Conservation (phyloP, 192 early-diverging fungal species). For the Pilaira anomala region DNA sequence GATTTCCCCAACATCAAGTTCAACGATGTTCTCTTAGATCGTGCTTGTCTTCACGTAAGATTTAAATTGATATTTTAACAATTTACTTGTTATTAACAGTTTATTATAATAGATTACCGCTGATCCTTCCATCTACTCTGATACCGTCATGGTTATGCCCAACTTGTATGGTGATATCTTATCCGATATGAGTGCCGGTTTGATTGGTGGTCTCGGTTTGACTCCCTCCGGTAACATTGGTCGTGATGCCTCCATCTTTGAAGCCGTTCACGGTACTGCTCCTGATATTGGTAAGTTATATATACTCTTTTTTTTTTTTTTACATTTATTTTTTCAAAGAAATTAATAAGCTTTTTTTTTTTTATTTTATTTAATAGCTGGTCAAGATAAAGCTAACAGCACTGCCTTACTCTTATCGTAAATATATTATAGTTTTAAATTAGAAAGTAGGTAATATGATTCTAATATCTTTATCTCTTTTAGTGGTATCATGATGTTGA, state of each 20-base stretch:
- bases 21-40: conserved; percentile 87
- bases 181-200: conserved; percentile 92
- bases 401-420: conserved; percentile 86
- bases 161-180: conserved; percentile 99
- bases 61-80: background rate
- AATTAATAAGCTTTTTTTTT: too few species aligned
- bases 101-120: conserved; percentile 72
- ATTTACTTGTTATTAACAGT: background rate
- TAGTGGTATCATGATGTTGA: conserved; percentile 90
- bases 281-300: conserved; percentile 81
- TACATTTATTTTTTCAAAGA: too few species aligned
- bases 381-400: conserved; percentile 83
- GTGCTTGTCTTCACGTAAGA: conserved; percentile 72
- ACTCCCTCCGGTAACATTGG: conserved; percentile 99
- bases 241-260: conserved; percentile 94
- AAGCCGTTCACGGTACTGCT: conserved; percentile 90
- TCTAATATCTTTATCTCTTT: too few species aligned
- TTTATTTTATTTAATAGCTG: background rate
- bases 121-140: conserved; percentile 81
- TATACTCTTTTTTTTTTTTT: too few species aligned
- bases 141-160: conserved; percentile 98
- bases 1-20: conserved; percentile 90
- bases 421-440: too few species aligned
- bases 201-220: conserved; percentile 95
- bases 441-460: too few species aligned